A percentile compares a stretch with the other conserved stretches of the same genome.
Conservation (phyloP, 768 basidiomycete genomes). For the Cantharellus cinnabarinus region DNA sequence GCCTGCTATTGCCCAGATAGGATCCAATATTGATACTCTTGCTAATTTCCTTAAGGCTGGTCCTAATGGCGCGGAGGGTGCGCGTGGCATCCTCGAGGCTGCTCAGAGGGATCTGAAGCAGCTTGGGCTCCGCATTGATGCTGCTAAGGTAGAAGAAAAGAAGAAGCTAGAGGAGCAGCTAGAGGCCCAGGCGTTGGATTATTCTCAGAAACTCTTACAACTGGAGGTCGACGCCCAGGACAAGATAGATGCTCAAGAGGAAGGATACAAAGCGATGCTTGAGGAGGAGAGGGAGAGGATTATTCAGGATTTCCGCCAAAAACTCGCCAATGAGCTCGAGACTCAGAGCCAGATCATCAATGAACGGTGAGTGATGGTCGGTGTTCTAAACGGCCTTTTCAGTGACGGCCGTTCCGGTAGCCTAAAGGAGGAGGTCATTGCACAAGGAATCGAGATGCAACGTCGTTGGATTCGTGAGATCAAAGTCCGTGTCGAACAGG, state of each 20-base stretch:
- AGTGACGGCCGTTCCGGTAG: constrained; percentile 20
- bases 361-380: constrained; percentile 42
- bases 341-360: constrained; percentile 87
- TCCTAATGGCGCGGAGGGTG: constrained; percentile 37
- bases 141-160: constrained; percentile 62
- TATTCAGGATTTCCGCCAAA: constrained; percentile 62
- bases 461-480: constrained; percentile 91
- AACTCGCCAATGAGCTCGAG: constrained; percentile 65
- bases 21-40: constrained; percentile 79
- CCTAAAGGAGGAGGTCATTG: constrained; percentile 81
- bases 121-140: constrained; percentile 56
- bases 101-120: constrained; percentile 67
- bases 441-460: constrained; percentile 94
- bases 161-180: constrained; percentile 39
- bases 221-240: constrained; percentile 73
- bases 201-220: constrained; percentile 58
- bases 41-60: constrained; percentile 64
- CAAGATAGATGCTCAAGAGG: constrained; percentile 67
- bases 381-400: neutral
- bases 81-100: constrained; percentile 50
- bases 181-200: constrained; percentile 67
- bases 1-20: constrained; percentile 84
- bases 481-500: constrained; percentile 88
- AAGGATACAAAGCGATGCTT: constrained; percentile 63
- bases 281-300: constrained; percentile 57